Conservation (phyloP, 768 basidiomycete species). For the Agrocybe praecox region DNA sequence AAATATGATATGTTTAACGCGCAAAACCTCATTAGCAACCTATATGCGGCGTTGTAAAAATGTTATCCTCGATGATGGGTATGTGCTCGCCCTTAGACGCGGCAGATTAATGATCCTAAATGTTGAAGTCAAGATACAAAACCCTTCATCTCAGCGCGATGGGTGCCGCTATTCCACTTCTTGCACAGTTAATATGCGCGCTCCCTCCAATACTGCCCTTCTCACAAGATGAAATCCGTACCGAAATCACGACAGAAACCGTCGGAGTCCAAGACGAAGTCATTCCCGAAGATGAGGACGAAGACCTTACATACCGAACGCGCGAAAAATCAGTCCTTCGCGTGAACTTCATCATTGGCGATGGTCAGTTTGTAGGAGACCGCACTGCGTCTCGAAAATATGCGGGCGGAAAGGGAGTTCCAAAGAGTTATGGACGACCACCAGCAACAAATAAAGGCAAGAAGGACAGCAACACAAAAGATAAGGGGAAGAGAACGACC, state of each 20-base stretch:
- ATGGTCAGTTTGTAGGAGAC: conserved; percentile 54
- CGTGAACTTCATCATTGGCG: conserved; percentile 62
- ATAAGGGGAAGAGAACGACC: conserved; percentile 11
- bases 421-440: conserved; percentile 10
- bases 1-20: conserved; percentile 78
- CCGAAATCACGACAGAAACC: conserved; percentile 67
- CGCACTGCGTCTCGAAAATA: conserved; percentile 26
- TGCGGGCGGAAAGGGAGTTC: conserved; percentile 23
- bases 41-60: conserved; percentile 82
- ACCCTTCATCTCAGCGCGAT: conserved; percentile 77
- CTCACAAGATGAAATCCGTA: conserved; percentile 59
- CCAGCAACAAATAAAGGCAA: conserved; percentile 1
- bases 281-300: conserved; percentile 72
- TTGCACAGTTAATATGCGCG: conserved; percentile 68
- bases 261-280: conserved; percentile 81
- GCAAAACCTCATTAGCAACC: conserved; percentile 69
- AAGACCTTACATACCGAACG: conserved; percentile 65
- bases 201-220: conserved; percentile 76
- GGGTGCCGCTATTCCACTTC: conserved; percentile 88
- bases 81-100: conserved; percentile 19
- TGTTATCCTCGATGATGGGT: conserved; percentile 74
- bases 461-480: conserved; percentile 10
- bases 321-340: conserved; percentile 73
- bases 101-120: neutral
- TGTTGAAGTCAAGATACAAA: conserved; percentile 53